Percentiles rank a stretch among this genome's conserved stretches.
phyloP scores from a whole-genome alignment of 306 rosid species.

The Dalbergia oliveri region DNA sequence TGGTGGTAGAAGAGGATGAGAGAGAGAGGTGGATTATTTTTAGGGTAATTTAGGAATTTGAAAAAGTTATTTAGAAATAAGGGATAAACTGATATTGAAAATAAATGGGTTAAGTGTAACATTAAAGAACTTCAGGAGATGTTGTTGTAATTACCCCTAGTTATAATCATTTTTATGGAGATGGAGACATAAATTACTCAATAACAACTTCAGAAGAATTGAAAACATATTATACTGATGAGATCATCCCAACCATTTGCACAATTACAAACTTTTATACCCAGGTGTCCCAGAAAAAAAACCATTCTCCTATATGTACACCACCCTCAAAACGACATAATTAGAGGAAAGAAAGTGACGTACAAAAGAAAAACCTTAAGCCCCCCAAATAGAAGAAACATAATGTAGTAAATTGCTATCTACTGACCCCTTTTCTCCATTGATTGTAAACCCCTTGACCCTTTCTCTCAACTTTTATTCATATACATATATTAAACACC shows the following conservation, averaged over 20 bases:
- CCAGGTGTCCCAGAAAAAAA: conserved; percentile 62
- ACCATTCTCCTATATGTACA: conserved; percentile 79
- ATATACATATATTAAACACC: conserved; percentile 71
- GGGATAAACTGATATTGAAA: too few species aligned
- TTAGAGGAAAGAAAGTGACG: conserved; percentile 44
- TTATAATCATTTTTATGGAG: not conserved
- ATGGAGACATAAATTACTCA: conserved; percentile 20
- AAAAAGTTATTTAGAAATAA: too few species aligned
- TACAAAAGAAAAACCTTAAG: conserved; percentile 50
- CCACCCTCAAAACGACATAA: conserved; percentile 61
- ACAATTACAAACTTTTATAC: conserved; percentile 65
- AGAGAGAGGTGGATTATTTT: too few species aligned
- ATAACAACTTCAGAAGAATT: conserved; percentile 50
- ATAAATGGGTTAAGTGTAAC: too few species aligned
- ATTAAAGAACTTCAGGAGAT: too few species aligned
- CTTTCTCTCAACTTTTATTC: conserved; percentile 69
- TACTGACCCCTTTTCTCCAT: conserved; percentile 54
- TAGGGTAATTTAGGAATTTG: too few species aligned
- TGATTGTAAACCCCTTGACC: conserved; percentile 64
- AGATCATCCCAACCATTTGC: conserved; percentile 64
- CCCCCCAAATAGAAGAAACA: conserved; percentile 60
- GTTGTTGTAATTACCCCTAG: too few species aligned
- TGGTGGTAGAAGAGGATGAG: too few species aligned
- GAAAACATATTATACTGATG: conserved; percentile 63
- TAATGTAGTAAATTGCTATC: conserved; percentile 59